Evolutionary conservation across 1,284 basidiomycete genomes (phyloP), one percentile per base, ranked within the genome.

Genomic region (Peniophora sp.): DNA sequence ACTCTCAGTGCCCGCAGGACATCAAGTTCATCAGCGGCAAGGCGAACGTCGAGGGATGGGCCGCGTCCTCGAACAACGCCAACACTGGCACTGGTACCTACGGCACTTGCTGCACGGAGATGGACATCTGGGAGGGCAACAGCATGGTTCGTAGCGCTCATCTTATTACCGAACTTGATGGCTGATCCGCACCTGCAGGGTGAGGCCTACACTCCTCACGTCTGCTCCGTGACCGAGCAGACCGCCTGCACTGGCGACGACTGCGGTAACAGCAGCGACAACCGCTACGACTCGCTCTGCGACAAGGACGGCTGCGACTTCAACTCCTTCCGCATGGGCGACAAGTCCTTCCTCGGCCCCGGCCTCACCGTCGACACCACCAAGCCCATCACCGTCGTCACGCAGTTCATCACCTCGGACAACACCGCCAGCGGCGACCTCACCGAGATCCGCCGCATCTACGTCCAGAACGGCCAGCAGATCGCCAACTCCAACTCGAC

Each of bases 121-220:
- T 79, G 76, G 76, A 79, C 60, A 65, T 80, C 58, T 79, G 76
- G 77, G 76, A 78, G 63, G 78, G 75, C 55, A 81, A 81, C 68
- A 68, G 64, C 47, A 65, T 70, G 54, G 65, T 75, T 36, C 60
- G 72, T 41, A 77, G n/a, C 10, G 34, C n/a, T 10, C 34, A 36
- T 36, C 34, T 36, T 36, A 10, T n/a, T n/a, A n/a, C n/a, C n/a
- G n/a, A n/a, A n/a, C n/a, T n/a, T n/a, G n/a, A n/a, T n/a, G 6
- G 37, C 37, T 20, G 18, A 41, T n/a, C n/a, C 5, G 6, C 15
- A 41, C 5, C n/a, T 6, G 8, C n/a, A 41, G n/a, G n/a, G n/a
- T 15, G 18, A 17, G 37, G 15, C 76, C 18, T 72, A 68, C 64
- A 79, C 77, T 24, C 75, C 77, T 51, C 77, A 79, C 63, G 68